These are phyloP conservation scores for Letharia columbiana DNA, from an alignment of 495 filamentous ascomycete species.

Conservation along the genomic window DNA sequence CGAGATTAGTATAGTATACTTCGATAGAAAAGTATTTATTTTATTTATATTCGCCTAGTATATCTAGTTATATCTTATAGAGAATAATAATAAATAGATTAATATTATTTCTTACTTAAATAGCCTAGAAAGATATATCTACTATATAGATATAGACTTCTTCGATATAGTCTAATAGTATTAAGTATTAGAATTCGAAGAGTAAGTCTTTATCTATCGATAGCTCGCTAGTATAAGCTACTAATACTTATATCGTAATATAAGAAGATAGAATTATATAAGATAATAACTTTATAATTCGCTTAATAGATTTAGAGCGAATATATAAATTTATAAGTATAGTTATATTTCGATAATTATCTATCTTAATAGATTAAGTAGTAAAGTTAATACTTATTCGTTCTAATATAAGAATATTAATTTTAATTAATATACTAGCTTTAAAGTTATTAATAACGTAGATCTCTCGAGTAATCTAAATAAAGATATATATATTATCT, in stretches of 20 bases:
- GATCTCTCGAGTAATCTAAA: not conserved
- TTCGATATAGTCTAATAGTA: not conserved
- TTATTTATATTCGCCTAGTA: not conserved
- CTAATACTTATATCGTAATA: not conserved
- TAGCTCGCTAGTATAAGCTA: constrained; percentile 1
- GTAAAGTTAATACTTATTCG: constrained; percentile 5
- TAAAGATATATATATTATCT: not conserved
- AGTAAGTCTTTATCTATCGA: constrained; percentile 1
- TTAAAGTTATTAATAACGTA: constrained; percentile 1
- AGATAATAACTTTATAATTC: not conserved
- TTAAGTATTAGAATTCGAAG: not conserved
- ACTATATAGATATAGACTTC: not conserved
- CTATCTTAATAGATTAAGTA: not conserved
- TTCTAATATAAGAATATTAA: not conserved
- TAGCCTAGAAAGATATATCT: not conserved
- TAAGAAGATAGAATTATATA: not conserved
- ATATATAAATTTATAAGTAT: not conserved
- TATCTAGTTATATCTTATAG: not conserved
- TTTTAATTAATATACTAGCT: constrained; percentile 1
- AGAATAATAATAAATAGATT: not conserved
- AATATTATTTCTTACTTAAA: constrained; percentile 2
- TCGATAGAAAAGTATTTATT: not conserved
- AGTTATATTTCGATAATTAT: not conserved
- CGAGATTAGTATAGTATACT: not conserved
- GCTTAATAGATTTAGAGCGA: not conserved